Evolutionary conservation across 2,329 filamentous ascomycete species (phyloP), one percentile per base, ranked within the genome.

Genomic region (Epichloe brachyelytri): DNA sequence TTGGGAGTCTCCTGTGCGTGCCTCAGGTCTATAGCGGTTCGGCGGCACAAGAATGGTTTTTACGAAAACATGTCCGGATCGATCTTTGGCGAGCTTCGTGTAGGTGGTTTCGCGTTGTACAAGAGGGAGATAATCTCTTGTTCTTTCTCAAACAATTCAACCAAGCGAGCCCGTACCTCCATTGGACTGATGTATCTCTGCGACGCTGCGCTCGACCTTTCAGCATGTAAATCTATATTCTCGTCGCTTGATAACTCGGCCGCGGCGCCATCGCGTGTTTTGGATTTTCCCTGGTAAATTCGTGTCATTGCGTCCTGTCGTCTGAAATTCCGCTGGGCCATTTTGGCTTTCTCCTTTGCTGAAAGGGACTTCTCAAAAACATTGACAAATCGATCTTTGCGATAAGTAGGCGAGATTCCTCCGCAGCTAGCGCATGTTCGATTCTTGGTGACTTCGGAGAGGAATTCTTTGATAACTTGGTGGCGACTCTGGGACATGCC

Each of bases 21-120:
- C 88, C 64, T 94, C 88, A 12, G 93, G 90, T 40, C 93, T 83
- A 66, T 85, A 98, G 59, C 83, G 85, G 65, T 95, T 98, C 2
- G 93, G 93, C 2, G 94, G 89, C 0, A 98, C 88, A 14, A 97
- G 74, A 49, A 98, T 73, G 37, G 82, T 84, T 51, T 86, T 83
- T 51, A 97, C 75, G 69, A 98, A 98, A 98, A 97, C 83, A 97
- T 95, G 58, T 95, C 86, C 1, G 88, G 80, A 73, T 81, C 30
- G n/a, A 88, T 72, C 17, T 71, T 71, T 6, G 69, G 68, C 38
- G 74, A 69, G 51, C 76, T 79, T 63, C 79, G 82, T 4, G 76
- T 72, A 8, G 67, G 65, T 4, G 84, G 80, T 52, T 85, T 82
- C 17, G 87, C 85, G 62, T 83, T 85, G 69, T 96, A 98, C 4